phyloP scores from a whole-genome alignment of 495 filamentous ascomycete species.

The Penicillium cinerascens region DNA sequence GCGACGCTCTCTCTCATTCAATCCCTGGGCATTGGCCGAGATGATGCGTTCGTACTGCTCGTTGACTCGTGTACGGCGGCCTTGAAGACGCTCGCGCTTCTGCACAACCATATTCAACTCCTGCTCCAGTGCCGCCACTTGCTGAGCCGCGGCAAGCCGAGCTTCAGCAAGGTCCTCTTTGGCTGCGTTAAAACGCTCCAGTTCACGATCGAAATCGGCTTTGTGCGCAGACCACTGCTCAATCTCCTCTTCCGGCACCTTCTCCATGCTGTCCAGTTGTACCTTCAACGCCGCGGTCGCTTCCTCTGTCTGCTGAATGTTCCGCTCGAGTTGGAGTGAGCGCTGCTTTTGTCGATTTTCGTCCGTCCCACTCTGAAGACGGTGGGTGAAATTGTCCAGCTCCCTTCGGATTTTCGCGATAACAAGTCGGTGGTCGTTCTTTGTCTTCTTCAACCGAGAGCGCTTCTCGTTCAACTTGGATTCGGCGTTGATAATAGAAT shows the following conservation, averaged over 20 bases:
- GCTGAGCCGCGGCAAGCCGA: slow-evolving; percentile 60
- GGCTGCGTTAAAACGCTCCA: slow-evolving; percentile 56
- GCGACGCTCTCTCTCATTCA: slow-evolving; percentile 70
- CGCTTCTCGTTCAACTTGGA: slow-evolving; percentile 73
- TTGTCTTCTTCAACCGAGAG: slow-evolving; percentile 66
- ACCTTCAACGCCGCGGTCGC: slow-evolving; percentile 56
- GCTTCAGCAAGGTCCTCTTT: slow-evolving; percentile 58
- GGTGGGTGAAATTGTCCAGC: slow-evolving; percentile 68
- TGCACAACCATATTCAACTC: slow-evolving; percentile 65
- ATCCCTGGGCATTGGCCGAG: slow-evolving; percentile 69
- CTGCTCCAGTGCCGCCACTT: slow-evolving; percentile 59
- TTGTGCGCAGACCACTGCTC: slow-evolving; percentile 59
- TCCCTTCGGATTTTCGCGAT: slow-evolving; percentile 72
- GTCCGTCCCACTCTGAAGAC: slow-evolving; percentile 66
- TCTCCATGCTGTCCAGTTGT: slow-evolving; percentile 64
- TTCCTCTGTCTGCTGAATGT: slow-evolving; percentile 80
- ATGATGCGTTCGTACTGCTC: slow-evolving; percentile 75
- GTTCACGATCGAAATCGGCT: slow-evolving; percentile 58
- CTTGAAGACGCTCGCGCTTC: slow-evolving; percentile 73
- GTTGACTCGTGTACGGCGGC: slow-evolving; percentile 70
- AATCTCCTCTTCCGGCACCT: slow-evolving; percentile 64
- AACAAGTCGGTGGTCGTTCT: slow-evolving; percentile 74
- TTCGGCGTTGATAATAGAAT: slow-evolving; percentile 79
- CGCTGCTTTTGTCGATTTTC: slow-evolving; percentile 83
- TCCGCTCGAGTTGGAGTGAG: slow-evolving; percentile 69